Evolutionary conservation across 2,329 filamentous ascomycete species (phyloP), one percentile per base, ranked within the genome.

Genomic region (Trichoderma sp.): DNA sequence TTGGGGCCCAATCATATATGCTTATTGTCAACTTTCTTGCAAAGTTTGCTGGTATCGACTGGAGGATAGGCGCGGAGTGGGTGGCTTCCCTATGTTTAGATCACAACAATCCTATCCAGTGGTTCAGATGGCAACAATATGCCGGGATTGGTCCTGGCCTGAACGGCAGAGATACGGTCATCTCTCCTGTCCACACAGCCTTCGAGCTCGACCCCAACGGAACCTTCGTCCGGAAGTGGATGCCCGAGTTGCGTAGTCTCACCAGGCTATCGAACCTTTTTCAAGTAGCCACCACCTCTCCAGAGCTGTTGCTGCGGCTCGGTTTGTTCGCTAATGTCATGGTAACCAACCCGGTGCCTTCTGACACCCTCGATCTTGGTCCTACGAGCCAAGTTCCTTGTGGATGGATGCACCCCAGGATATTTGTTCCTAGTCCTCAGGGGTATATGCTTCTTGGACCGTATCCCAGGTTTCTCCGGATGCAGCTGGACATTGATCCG

Each of bases 81-180:
- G 95, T 95, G 77, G 93, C 95, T 78, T 88, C 87, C 77, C 83
- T 92, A 77, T 84, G 95, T 3, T 84, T 91, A 34, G 93, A 96
- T 78, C 94, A 95, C 78, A 93, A 95, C 75, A 86, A 92, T 0
- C 89, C 87, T 15, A 91, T 87, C 72, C 95, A 95, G 75, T 95
- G 92, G 92, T 90, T 90, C 11, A 94, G 94, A 76, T 95, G 92
- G 93, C 92, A 94, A 79, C 95, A 95, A 73, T 88, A 93, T 0
- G 87, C 92, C 0, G 93, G 93, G 0, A 92, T 95, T 0, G 93
- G 93, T 8, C 95, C 94, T 74, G 92, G 95, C 75, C 93, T 92
- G 0, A 84, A 92, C 26, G 89, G 90, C 7, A 88, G 92, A 6
- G 88, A n/a, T 3, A 13, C 17, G 8, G 26, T 6, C 9, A 0